Conservation (phyloP, 2,329 filamentous ascomycete species). For the Aspergillus persii region DNA sequence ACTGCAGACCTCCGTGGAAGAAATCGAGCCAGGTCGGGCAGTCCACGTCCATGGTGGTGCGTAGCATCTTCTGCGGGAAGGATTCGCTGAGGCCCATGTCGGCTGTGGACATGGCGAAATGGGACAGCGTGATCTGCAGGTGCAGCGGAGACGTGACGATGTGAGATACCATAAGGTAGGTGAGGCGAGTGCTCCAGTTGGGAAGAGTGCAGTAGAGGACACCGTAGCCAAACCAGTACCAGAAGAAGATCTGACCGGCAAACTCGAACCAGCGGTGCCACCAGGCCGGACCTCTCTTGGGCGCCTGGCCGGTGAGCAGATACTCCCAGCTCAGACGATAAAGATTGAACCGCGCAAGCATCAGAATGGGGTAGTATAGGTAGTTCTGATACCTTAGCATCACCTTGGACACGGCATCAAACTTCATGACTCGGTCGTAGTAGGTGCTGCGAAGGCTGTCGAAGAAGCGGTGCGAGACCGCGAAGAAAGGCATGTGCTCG, state of each 20-base stretch:
- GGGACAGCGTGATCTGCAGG: constrained; percentile 85
- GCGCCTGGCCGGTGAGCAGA: constrained; percentile 67
- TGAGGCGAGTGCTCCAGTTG: constrained; percentile 64
- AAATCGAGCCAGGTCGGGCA: constrained; percentile 87
- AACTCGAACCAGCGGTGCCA: constrained; percentile 85
- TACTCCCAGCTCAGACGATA: constrained; percentile 79
- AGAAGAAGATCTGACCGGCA: constrained; percentile 74
- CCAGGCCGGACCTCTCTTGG: constrained; percentile 71
- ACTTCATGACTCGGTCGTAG: constrained; percentile 77
- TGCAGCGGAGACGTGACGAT: constrained; percentile 78
- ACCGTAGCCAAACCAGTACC: constrained; percentile 83
- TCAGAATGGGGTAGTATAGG: constrained; percentile 77
- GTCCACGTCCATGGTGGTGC: constrained; percentile 91
- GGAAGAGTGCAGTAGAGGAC: constrained; percentile 72
- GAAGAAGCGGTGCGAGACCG: constrained; percentile 78
- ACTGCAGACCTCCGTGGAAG: constrained; percentile 83
- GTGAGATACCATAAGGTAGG: constrained; percentile 77
- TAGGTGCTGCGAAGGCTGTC: constrained; percentile 72
- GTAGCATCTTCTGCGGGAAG: constrained; percentile 85
- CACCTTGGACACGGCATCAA: constrained; percentile 70
- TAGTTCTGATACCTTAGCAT: constrained; percentile 74
- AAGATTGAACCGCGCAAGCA: constrained; percentile 82
- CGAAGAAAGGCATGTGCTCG: constrained; percentile 84
- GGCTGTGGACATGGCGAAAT: constrained; percentile 90
- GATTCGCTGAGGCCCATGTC: constrained; percentile 81